Base-by-base conservation (phyloP, 2,329 filamentous ascomycete species). In the Mariannaea elegans region DNA sequence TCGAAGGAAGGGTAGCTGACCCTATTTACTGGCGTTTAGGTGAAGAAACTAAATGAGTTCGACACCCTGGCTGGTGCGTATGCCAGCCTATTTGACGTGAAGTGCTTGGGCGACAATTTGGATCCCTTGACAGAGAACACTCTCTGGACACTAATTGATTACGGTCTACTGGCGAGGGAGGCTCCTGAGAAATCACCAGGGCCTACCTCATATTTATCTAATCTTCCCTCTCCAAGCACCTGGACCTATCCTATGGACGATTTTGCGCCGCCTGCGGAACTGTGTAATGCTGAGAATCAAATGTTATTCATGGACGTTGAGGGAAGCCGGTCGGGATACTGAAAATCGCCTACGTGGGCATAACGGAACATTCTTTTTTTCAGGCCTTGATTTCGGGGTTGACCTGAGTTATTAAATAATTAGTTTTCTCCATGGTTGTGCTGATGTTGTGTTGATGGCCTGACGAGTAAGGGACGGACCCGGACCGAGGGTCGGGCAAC, bases 101-200 rank as follows among this genome's bases (percentile, higher is more conserved):
- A 49, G 14, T 38, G 52, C 14, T 52, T 61, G 10, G 48, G 32
- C 12, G 54, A 56, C 24, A 44, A 47, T 4, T 46, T 63, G 19
- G 61, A 63, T 12, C 27, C 44, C 7, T 9, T 36, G 3, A 46
- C 46, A 8, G 61, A 63, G 24, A 48, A 57, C 4, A 23, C 52
- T 21, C 51, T 63, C 29, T 63, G 61, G 61, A 57, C 56, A 7
- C 38, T 61, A 32, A 58, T 60, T 14, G 61, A 63, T 31, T 63
- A 63, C 32, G 54, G 50, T 16, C 48, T 46, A 10, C 42, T 64
- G 24, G 49, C 58, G 7, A 54, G 49, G 18, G 57, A 57, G 31
- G 12, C 49, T 3, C 57, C 52, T 10, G 56, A 57, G 21, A 50
- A 13, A 4, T 49, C 51, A 4, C 50, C 56, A 1, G 38, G 14